Percentiles rank a stretch among this genome's conserved stretches.
phyloP scores from a whole-genome alignment of 1,284 basidiomycete genomes.

The Cryptococcus sp. region DNA sequence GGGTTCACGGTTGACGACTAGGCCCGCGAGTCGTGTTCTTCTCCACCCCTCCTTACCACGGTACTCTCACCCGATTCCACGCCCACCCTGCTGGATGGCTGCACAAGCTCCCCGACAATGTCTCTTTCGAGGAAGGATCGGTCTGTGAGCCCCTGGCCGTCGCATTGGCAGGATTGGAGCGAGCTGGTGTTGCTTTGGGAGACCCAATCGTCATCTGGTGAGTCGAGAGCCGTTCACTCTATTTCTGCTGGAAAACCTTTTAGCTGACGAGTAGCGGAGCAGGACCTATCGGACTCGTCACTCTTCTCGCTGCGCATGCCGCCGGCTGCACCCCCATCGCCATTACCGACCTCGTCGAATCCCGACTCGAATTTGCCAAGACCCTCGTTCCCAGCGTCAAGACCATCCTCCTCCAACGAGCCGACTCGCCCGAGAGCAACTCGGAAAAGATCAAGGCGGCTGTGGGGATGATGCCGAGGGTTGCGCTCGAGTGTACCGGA shows the following conservation, averaged over 20 bases:
- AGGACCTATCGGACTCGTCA: constrained; percentile 53
- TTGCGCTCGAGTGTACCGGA: constrained; percentile 58
- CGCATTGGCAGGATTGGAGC: constrained; percentile 52
- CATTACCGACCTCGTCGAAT: constrained; percentile 51
- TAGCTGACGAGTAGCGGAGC: constrained; percentile 38
- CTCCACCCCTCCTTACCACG: constrained; percentile 51
- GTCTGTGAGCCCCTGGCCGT: constrained; percentile 53
- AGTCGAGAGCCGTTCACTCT: constrained; percentile 9
- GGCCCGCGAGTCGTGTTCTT: constrained; percentile 50
- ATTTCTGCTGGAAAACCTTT: not conserved
- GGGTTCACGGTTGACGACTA: constrained; percentile 8
- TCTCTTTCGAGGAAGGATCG: constrained; percentile 52
- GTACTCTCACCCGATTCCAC: constrained; percentile 50
- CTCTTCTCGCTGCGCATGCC: constrained; percentile 51
- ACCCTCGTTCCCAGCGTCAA: constrained; percentile 49
- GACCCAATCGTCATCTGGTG: constrained; percentile 49
- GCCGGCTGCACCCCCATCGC: constrained; percentile 54
- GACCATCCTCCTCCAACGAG: constrained; percentile 44
- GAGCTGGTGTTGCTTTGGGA: constrained; percentile 49
- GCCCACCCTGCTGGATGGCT: constrained; percentile 53
- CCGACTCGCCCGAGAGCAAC: constrained; percentile 32
- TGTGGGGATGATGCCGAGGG: constrained; percentile 34
- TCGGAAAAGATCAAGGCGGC: constrained; percentile 38
- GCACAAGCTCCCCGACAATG: constrained; percentile 51
- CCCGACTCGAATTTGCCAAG: constrained; percentile 52